phyloP scores from a whole-genome alignment of 805 yeast species.

The Yamadazyma phyllophila region DNA sequence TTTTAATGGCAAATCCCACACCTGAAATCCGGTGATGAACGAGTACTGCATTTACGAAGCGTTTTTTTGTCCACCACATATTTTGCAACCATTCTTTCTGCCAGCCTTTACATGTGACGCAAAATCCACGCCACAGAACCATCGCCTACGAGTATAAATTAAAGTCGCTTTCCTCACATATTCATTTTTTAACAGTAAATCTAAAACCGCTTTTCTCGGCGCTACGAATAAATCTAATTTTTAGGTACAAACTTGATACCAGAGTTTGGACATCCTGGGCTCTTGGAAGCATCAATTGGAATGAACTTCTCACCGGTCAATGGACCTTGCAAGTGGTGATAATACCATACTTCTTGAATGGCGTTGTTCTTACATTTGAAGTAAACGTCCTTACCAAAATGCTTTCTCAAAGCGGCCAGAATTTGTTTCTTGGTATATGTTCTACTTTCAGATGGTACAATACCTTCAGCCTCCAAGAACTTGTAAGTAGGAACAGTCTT shows the following conservation, averaged over 20 bases:
- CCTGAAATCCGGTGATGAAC: no score
- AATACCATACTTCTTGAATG: conserved; percentile 79
- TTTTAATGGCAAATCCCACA: no score
- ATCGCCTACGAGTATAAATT: neutral
- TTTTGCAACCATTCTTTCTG: no score
- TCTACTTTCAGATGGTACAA: conserved; percentile 29
- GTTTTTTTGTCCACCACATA: no score
- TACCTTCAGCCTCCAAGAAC: conserved; percentile 34
- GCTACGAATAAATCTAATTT: no score
- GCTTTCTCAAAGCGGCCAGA: conserved; percentile 27
- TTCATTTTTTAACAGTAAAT: neutral
- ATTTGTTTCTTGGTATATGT: conserved; percentile 36
- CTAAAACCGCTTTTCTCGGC: no score
- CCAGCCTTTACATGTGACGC: no score
- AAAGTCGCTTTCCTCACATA: neutral
- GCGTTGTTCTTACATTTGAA: conserved; percentile 37
- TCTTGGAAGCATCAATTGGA: conserved; percentile 57
- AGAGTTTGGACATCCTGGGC: conserved; percentile 59
- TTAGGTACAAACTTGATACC: conserved; percentile 71
- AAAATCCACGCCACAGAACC: no score
- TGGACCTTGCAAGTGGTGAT: conserved; percentile 73
- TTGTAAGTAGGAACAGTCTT: conserved; percentile 34
- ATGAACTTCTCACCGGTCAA: conserved; percentile 57
- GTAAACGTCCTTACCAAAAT: conserved; percentile 33
- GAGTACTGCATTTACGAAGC: no score